Evolutionary conservation across 140 eudicot genomes (phyloP).

Genomic region (Anethum foeniculum): DNA sequence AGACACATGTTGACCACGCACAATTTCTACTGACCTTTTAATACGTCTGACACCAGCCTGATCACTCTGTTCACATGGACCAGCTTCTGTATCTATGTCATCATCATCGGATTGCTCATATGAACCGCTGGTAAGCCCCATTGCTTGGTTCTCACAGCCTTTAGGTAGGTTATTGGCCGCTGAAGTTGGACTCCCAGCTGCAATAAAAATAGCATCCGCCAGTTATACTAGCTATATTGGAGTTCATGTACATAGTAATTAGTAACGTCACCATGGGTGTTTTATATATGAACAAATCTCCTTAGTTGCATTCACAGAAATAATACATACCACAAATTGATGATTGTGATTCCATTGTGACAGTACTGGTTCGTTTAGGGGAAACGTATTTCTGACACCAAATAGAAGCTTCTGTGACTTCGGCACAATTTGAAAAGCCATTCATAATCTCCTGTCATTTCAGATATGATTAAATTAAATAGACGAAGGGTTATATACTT

Average conservation of each 20-base stretch:
- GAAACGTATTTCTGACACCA: conserved; percentile 44
- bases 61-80: conserved; percentile 77
- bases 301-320: not conserved
- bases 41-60: conserved; percentile 51
- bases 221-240: not conserved
- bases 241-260: not conserved
- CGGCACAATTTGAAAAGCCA: conserved; percentile 33
- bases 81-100: conserved; percentile 68
- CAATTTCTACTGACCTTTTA: conserved; percentile 38
- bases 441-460: conserved; percentile 35
- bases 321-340: conserved; percentile 62
- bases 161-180: conserved; percentile 31
- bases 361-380: conserved; percentile 39
- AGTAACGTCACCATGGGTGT: no score
- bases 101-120: conserved; percentile 79
- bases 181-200: conserved; percentile 81
- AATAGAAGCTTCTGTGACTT: conserved; percentile 23
- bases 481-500: not conserved
- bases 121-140: conserved; percentile 58
- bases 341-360: conserved; percentile 64
- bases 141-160: conserved; percentile 39
- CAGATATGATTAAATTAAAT: conserved; percentile 6
- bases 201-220: conserved; percentile 9
- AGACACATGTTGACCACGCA: not conserved
- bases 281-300: not conserved